Base-by-base conservation (phyloP, 2,329 filamentous ascomycete species). In the Didymella keratinophila region DNA sequence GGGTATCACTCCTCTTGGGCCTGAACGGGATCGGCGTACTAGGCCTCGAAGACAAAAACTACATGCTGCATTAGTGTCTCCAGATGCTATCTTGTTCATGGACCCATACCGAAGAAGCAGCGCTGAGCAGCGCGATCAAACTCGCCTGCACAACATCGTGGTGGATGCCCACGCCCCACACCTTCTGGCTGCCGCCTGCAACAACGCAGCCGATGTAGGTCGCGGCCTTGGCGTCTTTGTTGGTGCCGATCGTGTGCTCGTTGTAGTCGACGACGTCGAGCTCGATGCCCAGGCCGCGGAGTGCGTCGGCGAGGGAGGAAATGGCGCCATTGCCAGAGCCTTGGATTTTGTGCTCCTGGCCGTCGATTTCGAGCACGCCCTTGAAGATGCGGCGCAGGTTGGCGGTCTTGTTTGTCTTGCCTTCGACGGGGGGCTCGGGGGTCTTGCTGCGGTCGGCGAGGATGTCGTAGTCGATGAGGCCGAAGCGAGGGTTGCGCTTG, bases 201-300 rank as follows among this genome's bases (percentile, higher is more conserved):
- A 88, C 84, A 27, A 85, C 93, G 78, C 93, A 97, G 78, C 97
- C 91, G 64, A 98, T 96, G 75, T 96, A 98, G 2, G 93, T 92
- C 2, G 93, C 94, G n/a, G 94, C 94, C 81, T 96, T 96, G 66
- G 94, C 92, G 61, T 92, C 87, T 56, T 87, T 86, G 61, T 91
- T 92, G 50, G 84, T 83, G 65, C 92, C 92, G 67, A 98, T 93
- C 27, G 93, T 90, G 79, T 98, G 94, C 78, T 98, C 95, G 82
- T 96, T 97, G 83, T 98, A 98, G 76, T 97, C 92, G 44, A 89
- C 86, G 50, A 98, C 92, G 73, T 98, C 94, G 23, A 98, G 82
- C 71, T 96, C 89, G 63, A 98, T 89, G 58, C 92, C 91, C 32
- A 98, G 80, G 16, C 83, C 83, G 68, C 87, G 86, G 42, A 99